These are phyloP conservation scores for Bryoglossum gracile DNA, from an alignment of 495 filamentous ascomycete genomes.

Conservation along the genomic window DNA sequence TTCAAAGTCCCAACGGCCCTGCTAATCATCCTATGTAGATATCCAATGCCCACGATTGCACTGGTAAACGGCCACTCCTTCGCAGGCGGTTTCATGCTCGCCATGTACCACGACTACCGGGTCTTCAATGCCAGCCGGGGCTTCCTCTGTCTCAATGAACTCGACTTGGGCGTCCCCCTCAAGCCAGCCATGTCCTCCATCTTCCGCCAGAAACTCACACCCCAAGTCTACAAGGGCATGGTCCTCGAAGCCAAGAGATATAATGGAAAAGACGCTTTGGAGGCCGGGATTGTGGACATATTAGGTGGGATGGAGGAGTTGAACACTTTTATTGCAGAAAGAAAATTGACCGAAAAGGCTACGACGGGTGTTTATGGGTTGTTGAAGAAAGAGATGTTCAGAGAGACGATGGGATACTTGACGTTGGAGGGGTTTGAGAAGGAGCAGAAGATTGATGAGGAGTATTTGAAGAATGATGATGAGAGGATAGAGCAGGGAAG, in stretches of 20 bases:
- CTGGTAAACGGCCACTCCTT: constrained; percentile 77
- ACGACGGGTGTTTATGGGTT: constrained; percentile 55
- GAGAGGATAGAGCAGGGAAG: constrained; percentile 28
- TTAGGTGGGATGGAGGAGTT: constrained; percentile 56
- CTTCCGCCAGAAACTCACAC: constrained; percentile 59
- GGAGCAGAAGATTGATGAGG: constrained; percentile 31
- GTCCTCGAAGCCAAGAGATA: constrained; percentile 65
- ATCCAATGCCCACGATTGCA: constrained; percentile 77
- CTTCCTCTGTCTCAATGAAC: constrained; percentile 69
- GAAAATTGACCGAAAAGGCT: constrained; percentile 50
- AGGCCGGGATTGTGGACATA: constrained; percentile 60
- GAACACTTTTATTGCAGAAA: constrained; percentile 46
- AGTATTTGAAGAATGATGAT: constrained; percentile 26
- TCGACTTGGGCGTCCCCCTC: constrained; percentile 68
- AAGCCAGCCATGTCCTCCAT: constrained; percentile 64
- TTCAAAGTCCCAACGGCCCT: too few species aligned
- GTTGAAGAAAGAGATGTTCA: constrained; percentile 68
- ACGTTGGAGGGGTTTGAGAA: constrained; percentile 26
- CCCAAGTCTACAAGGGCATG: constrained; percentile 50
- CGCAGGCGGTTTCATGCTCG: constrained; percentile 70
- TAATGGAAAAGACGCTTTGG: constrained; percentile 48
- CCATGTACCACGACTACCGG: constrained; percentile 81
- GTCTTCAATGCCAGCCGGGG: constrained; percentile 61
- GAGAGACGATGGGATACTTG: constrained; percentile 49
- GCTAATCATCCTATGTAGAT: too few species aligned